Evolutionary conservation across 495 filamentous ascomycete genomes (phyloP).

Genomic region (Glutinoglossum americanum): DNA sequence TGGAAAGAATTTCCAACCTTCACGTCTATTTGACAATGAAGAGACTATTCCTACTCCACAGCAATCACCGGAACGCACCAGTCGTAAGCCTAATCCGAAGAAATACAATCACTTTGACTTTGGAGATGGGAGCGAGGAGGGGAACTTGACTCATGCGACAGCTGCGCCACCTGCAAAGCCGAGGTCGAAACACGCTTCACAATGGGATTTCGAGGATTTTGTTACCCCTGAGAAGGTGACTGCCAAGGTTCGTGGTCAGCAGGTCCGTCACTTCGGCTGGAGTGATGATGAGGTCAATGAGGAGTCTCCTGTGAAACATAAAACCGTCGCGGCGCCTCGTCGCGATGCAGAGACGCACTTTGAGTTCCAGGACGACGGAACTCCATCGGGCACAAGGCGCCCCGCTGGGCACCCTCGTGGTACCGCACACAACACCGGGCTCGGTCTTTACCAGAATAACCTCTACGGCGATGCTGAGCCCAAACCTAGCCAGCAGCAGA

Average conservation of each 20-base stretch:
- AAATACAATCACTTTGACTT: slow-evolving; percentile 83
- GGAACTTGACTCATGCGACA: slow-evolving; percentile 3
- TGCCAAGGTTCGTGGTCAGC: slow-evolving; percentile 24
- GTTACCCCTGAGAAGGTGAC: slow-evolving; percentile 49
- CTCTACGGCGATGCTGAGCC: slow-evolving; percentile 30
- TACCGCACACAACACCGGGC: slow-evolving; percentile 32
- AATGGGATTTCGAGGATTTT: slow-evolving; percentile 80
- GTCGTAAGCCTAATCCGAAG: slow-evolving; percentile 33
- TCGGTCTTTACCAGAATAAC: slow-evolving; percentile 59
- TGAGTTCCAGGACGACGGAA: slow-evolving; percentile 37
- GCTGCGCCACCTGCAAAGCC: slow-evolving; percentile 20
- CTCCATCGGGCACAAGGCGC: slow-evolving; percentile 16
- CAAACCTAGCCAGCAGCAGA: slow-evolving; percentile 7
- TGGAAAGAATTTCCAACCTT: slow-evolving; percentile 46
- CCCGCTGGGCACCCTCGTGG: slow-evolving; percentile 22
- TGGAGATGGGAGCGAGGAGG: slow-evolving; percentile 34
- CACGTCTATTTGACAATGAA: slow-evolving; percentile 47
- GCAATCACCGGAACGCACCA: slow-evolving; percentile 18
- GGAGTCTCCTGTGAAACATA: slow-evolving; percentile 33
- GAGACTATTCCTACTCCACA: slow-evolving; percentile 19
- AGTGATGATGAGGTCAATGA: slow-evolving; percentile 34
- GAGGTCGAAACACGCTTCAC: slow-evolving; percentile 39
- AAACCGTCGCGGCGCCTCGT: slow-evolving; percentile 40
- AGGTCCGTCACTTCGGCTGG: slow-evolving; percentile 50
- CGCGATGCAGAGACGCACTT: slow-evolving; percentile 67